Conservation (phyloP, 1,284 basidiomycete genomes). For the Pseudozyma tsukubaensis region DNA sequence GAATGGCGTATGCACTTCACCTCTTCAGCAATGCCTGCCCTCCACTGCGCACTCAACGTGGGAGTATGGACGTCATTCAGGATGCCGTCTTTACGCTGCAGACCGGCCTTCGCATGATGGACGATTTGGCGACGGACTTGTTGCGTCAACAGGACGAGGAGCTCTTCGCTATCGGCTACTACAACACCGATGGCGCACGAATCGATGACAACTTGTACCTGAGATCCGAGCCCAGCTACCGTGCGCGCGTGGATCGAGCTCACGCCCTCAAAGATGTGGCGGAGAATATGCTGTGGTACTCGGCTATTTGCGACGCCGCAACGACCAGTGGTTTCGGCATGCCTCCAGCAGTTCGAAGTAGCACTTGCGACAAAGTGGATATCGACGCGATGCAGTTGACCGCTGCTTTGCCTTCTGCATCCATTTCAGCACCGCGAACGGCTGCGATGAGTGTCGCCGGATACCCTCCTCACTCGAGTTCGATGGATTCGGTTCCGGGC, state of each 20-base stretch:
- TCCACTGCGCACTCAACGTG: conserved; percentile 23
- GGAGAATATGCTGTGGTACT: conserved; percentile 46
- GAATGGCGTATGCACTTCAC: conserved; percentile 45
- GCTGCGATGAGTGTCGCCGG: background rate
- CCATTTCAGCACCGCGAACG: conserved; percentile 10
- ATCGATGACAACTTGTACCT: conserved; percentile 22
- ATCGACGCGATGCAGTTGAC: conserved; percentile 34
- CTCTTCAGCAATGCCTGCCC: conserved; percentile 47
- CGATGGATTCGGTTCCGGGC: conserved; percentile 1
- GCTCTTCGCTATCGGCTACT: conserved; percentile 36
- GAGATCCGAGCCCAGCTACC: conserved; percentile 29
- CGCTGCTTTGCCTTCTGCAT: conserved; percentile 11
- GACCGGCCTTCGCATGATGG: conserved; percentile 46
- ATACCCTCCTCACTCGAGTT: background rate
- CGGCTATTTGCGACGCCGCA: conserved; percentile 42
- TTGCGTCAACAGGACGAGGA: conserved; percentile 40
- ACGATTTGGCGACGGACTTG: conserved; percentile 44
- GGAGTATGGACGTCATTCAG: conserved; percentile 22
- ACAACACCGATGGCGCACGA: conserved; percentile 27
- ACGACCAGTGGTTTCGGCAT: conserved; percentile 28
- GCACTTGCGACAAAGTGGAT: conserved; percentile 30
- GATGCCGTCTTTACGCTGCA: conserved; percentile 30
- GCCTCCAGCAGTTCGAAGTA: conserved; percentile 33
- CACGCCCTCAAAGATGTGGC: conserved; percentile 38
- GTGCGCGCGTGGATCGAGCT: conserved; percentile 27